phyloP scores from a whole-genome alignment of 441 rosid genomes.

The Croton setiger region DNA sequence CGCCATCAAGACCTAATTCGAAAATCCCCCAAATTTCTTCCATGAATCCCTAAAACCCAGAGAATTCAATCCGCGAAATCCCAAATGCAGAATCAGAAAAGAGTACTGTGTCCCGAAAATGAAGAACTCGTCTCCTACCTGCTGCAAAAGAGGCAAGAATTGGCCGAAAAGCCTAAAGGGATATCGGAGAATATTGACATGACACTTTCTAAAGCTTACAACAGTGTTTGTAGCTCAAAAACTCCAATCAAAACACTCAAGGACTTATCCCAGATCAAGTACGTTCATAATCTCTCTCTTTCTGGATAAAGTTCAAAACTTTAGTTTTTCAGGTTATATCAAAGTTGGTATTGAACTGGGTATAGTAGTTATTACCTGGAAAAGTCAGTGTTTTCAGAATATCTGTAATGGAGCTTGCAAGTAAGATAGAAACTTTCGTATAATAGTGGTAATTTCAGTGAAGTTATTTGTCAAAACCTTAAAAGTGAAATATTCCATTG shows the following conservation, averaged over 20 bases:
- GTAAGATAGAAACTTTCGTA: neutral
- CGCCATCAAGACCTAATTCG: neutral
- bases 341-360: neutral
- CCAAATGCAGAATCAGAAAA: constrained; percentile 27
- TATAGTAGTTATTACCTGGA: neutral
- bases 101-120: constrained; percentile 53
- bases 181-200: constrained; percentile 55
- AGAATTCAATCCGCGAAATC: neutral
- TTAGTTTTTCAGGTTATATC: neutral
- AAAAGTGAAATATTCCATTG: neutral
- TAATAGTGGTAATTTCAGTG: neutral
- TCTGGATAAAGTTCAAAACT: neutral
- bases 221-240: constrained; percentile 49
- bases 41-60: neutral
- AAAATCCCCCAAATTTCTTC: neutral
- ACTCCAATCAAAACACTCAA: constrained; percentile 57
- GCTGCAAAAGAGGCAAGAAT: constrained; percentile 64
- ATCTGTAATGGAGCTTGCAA: neutral
- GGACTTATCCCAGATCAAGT: constrained; percentile 74
- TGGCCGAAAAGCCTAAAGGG: constrained; percentile 64
- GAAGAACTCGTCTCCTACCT: constrained; percentile 53
- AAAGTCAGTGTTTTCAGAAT: neutral
- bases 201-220: constrained; percentile 60
- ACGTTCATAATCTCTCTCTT: neutral
- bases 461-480: neutral